Evolutionary conservation across 2,329 filamentous ascomycete genomes (phyloP), one percentile per base, ranked within the genome.

Genomic region (Canariomyces notabilis): DNA sequence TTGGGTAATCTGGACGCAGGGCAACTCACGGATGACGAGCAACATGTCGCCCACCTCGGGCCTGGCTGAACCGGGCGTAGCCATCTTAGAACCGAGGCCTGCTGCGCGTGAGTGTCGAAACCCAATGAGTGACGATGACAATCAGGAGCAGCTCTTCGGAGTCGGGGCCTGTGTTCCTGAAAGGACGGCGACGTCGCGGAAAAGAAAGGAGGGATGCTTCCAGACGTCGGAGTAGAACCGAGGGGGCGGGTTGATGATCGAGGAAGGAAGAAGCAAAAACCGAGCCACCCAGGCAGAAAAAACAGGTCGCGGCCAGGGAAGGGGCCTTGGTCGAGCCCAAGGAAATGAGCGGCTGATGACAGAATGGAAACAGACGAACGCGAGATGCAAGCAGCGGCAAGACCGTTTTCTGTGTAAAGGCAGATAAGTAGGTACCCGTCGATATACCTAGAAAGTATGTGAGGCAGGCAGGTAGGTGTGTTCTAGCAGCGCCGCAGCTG

Each of bases 21-120:
- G 46, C 38, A 43, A 77, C 83, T 74, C 73, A 87, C 83, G 83
- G 59, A 87, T 83, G 57, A 87, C 83, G 55, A 87, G 65, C 57
- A 87, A 69, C 45, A 81, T 77, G 59, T 86, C 82, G 64, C 83
- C 83, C 53, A 79, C 71, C 21, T 82, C 78, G 59, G 79, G 81
- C 64, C 70, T 74, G 43, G 42, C 50, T 9, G 50, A 36, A 42
- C 40, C 46, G 5, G 51, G 33, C 23, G 57, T 39, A 5, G 54
- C 57, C 57, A 59, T 59, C 14, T 41, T 53, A 15, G 32, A 38
- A 37, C 35, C 46, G 48, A 15, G n/a, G 15, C 38, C 53, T 33
- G 46, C 48, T 46, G 45, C 46, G 47, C 48, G 44, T 39, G 35
- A 43, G 39, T 39, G 49, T 55, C 29, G 50, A 44, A 29, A 41